Conservation (phyloP, 352 stramenopile genomes). For the Phytophthora fragariaefolia region DNA sequence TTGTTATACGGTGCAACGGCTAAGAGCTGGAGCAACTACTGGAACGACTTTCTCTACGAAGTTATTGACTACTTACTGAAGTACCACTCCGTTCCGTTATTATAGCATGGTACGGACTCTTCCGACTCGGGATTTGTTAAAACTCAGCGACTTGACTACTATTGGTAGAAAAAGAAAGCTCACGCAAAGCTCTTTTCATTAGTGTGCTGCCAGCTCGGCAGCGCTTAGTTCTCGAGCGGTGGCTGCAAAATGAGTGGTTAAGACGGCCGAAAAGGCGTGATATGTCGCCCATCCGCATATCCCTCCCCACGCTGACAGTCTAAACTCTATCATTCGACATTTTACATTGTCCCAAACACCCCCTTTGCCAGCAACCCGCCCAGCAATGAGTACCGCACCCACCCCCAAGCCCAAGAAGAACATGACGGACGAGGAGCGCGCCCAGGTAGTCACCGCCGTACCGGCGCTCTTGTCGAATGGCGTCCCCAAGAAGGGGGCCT, state of each 20-base stretch:
- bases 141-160: no score
- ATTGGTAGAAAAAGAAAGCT: no score
- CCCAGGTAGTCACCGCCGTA: background rate
- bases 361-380: background rate
- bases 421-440: background rate
- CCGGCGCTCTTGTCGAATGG: background rate
- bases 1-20: conserved; percentile 3
- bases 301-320: background rate
- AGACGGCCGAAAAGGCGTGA: background rate
- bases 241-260: background rate
- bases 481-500: background rate
- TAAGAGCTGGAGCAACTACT: conserved; percentile 4
- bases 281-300: conserved; percentile 7
- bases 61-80: background rate
- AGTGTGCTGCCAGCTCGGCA: background rate
- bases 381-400: background rate
- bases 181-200: background rate
- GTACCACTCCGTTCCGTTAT: no score
- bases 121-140: no score
- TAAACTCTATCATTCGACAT: background rate
- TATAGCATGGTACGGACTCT: no score
- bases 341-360: background rate
- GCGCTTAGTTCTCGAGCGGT: background rate
- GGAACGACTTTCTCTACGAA: conserved; percentile 3
- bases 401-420: background rate